phyloP scores from a whole-genome alignment of 2,329 filamentous ascomycete genomes.

The Aspergillus costaricaensis region DNA sequence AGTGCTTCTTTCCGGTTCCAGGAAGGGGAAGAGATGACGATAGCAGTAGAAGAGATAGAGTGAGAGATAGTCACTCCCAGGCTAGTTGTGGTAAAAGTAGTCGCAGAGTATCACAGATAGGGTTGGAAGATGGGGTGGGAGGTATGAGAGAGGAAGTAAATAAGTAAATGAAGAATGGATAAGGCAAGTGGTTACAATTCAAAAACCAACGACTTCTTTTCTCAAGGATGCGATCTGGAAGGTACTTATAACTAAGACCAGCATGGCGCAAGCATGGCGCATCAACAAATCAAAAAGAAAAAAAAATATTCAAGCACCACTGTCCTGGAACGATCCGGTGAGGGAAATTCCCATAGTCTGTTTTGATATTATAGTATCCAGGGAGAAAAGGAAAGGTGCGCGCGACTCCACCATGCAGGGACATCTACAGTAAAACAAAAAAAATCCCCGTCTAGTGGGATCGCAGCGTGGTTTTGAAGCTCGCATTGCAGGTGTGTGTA shows the following conservation, averaged over 20 bases:
- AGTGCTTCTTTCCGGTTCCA: neutral
- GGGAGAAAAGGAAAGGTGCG: constrained; percentile 3
- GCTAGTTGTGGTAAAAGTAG: neutral
- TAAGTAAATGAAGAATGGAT: neutral
- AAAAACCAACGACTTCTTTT: neutral
- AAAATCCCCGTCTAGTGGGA: constrained; percentile 8
- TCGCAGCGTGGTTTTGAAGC: constrained; percentile 15
- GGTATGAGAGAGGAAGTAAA: neutral
- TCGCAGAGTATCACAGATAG: neutral
- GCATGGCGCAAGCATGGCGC: constrained; percentile 8
- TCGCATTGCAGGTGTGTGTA: constrained; percentile 7
- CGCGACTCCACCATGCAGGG: constrained; percentile 23
- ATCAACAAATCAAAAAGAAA: constrained; percentile 9
- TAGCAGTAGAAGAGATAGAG: neutral
- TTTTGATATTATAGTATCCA: constrained; percentile 14
- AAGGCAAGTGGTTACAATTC: neutral
- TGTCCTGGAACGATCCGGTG: constrained; percentile 6
- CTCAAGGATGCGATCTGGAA: neutral
- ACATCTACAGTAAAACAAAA: constrained; percentile 8
- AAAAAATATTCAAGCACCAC: constrained; percentile 1
- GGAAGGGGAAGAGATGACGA: neutral
- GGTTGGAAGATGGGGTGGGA: too few species aligned
- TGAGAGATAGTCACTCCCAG: too few species aligned
- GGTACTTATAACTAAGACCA: constrained; percentile 15
- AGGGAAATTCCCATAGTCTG: constrained; percentile 15